These are phyloP conservation scores for Thecaphora thlaspeos DNA, from an alignment of 1,284 basidiomycete species.

Conservation along the genomic window DNA sequence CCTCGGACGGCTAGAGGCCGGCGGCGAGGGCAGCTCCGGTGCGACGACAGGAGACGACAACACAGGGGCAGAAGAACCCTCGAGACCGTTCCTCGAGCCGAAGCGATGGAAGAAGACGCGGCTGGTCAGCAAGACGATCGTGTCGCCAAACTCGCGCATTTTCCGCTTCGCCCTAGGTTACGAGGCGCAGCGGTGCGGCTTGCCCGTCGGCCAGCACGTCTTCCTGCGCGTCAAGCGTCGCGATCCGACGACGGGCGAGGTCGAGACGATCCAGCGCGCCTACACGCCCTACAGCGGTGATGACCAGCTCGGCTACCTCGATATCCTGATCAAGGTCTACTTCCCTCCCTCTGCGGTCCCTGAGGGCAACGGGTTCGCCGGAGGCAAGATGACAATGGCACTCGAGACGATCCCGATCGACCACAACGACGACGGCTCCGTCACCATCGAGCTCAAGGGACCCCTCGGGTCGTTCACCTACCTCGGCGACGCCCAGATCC, in stretches of 20 bases:
- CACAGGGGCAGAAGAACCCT: conserved; percentile 11
- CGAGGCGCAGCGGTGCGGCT: conserved; percentile 63
- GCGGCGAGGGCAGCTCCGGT: background rate
- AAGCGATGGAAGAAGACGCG: conserved; percentile 64
- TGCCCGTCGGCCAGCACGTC: conserved; percentile 69
- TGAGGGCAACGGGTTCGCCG: conserved; percentile 35
- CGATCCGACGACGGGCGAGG: conserved; percentile 59
- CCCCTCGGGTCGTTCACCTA: conserved; percentile 68
- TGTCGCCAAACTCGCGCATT: conserved; percentile 64
- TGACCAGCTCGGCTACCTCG: conserved; percentile 63
- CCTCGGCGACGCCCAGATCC: conserved; percentile 61
- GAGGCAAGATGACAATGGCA: conserved; percentile 66
- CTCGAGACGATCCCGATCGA: conserved; percentile 64
- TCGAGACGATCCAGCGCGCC: conserved; percentile 65
- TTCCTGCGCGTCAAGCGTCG: conserved; percentile 49
- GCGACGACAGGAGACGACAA: background rate
- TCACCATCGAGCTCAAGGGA: conserved; percentile 63
- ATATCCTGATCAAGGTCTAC: conserved; percentile 65
- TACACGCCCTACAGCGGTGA: conserved; percentile 67
- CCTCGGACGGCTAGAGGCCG: conserved; percentile 26
- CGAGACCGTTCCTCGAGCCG: conserved; percentile 62
- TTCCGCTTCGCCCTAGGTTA: conserved; percentile 65
- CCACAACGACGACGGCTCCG: background rate
- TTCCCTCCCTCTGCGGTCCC: conserved; percentile 60
- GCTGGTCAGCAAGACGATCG: conserved; percentile 60